Evolutionary conservation across 2,329 filamentous ascomycete species (phyloP).

Genomic region (Ceratocystis albifundus): DNA sequence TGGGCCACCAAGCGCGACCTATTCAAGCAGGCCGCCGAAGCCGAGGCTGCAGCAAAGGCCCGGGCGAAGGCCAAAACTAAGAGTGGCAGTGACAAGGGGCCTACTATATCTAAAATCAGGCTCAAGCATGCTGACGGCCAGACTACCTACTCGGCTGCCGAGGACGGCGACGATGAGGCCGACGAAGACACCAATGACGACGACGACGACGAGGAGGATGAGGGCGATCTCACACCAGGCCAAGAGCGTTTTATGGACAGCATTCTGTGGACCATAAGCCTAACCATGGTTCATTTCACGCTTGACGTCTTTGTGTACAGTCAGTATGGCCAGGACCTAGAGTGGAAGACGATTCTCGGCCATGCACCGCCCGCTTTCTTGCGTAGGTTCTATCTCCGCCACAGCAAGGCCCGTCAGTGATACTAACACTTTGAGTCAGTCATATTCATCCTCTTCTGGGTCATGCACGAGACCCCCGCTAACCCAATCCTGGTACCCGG

Average conservation of each 20-base stretch:
- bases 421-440: constrained; percentile 31
- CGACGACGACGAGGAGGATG: constrained; percentile 30
- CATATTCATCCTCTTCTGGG: constrained; percentile 45
- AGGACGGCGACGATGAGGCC: constrained; percentile 30
- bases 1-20: constrained; percentile 55
- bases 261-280: constrained; percentile 46
- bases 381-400: neutral
- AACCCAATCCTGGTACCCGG: constrained; percentile 41
- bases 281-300: constrained; percentile 64
- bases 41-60: constrained; percentile 28
- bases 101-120: constrained; percentile 18
- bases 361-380: constrained; percentile 40
- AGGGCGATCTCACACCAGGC: constrained; percentile 32
- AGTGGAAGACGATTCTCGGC: constrained; percentile 44
- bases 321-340: constrained; percentile 59
- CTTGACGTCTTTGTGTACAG: constrained; percentile 68
- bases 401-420: neutral
- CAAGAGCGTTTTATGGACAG: constrained; percentile 46
- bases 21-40: constrained; percentile 39
- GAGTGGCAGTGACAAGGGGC: constrained; percentile 27
- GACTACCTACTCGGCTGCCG: constrained; percentile 25
- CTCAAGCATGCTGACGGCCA: constrained; percentile 21
- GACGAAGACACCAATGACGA: constrained; percentile 27
- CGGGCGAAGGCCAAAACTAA: constrained; percentile 28
- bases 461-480: constrained; percentile 43